Evolutionary conservation across 1,284 basidiomycete genomes (phyloP).

Genomic region (Sphagnurus paluster): DNA sequence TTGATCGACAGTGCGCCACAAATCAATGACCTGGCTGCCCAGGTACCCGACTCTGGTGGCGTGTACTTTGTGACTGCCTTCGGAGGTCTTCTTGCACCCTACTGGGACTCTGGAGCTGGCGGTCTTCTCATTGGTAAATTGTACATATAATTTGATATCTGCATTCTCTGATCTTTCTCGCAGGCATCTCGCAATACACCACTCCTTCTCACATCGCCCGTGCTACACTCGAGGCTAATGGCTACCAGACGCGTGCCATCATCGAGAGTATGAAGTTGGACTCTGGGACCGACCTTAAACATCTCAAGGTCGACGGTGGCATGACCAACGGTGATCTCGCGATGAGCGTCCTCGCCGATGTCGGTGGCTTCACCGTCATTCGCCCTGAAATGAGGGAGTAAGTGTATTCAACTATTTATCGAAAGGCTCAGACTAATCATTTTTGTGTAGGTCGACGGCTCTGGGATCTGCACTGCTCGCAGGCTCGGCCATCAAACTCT

Average conservation of each 20-base stretch:
- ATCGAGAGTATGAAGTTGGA: conserved; percentile 93
- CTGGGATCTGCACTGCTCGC: conserved; percentile 97
- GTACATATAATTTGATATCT: conserved; percentile 14
- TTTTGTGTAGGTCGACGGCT: conserved; percentile 80
- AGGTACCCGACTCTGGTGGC: conserved; percentile 85
- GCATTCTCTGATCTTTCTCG: background rate
- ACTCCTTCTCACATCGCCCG: conserved; percentile 93
- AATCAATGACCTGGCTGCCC: conserved; percentile 83
- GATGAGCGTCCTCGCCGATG: conserved; percentile 92
- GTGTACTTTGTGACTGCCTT: conserved; percentile 98
- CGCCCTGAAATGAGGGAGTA: conserved; percentile 96
- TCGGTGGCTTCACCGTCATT: conserved; percentile 90
- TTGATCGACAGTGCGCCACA: conserved; percentile 83
- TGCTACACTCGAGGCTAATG: conserved; percentile 90
- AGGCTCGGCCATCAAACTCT: conserved; percentile 84
- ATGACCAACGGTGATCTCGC: conserved; percentile 91
- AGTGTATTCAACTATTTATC: conserved; percentile 27
- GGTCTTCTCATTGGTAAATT: conserved; percentile 79
- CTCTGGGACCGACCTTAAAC: conserved; percentile 69
- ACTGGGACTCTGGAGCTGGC: conserved; percentile 89
- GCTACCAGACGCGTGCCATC: conserved; percentile 91
- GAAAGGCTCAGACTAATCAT: background rate
- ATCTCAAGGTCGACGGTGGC: conserved; percentile 92
- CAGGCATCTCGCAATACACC: conserved; percentile 87
- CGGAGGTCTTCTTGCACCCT: conserved; percentile 88